Evolutionary conservation across 1,284 basidiomycete genomes (phyloP).

Genomic region (Tremellales sp.): DNA sequence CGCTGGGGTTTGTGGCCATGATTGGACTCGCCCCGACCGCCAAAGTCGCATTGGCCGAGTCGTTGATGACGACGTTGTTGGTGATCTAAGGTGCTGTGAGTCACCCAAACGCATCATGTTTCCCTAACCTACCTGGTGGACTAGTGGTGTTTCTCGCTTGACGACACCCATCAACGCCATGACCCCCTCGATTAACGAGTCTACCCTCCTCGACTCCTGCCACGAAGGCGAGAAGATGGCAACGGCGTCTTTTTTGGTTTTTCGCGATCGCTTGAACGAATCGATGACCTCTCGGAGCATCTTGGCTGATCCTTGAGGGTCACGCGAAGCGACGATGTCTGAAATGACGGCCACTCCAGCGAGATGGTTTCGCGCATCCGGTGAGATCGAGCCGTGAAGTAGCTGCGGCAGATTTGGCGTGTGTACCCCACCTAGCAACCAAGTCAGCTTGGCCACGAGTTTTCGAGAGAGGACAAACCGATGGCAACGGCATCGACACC

Average conservation of each 20-base stretch:
- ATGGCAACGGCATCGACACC: constrained; percentile 72
- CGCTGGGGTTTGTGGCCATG: constrained; percentile 79
- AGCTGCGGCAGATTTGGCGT: constrained; percentile 66
- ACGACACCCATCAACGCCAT: constrained; percentile 56
- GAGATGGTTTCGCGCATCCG: constrained; percentile 55
- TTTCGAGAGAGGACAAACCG: constrained; percentile 56
- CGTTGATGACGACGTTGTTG: constrained; percentile 82
- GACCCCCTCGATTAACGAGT: constrained; percentile 46
- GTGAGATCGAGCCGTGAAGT: constrained; percentile 64
- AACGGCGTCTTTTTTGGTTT: neutral
- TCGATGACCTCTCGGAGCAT: constrained; percentile 42
- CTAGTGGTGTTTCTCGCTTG: constrained; percentile 59
- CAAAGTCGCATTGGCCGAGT: constrained; percentile 87
- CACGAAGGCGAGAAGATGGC: neutral
- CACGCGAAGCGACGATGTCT: constrained; percentile 68
- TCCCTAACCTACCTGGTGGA: constrained; percentile 64
- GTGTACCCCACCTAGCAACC: constrained; percentile 76
- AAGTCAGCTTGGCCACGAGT: neutral
- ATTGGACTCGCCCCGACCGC: constrained; percentile 87
- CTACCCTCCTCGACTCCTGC: constrained; percentile 4
- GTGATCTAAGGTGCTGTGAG: constrained; percentile 71
- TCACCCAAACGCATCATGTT: neutral
- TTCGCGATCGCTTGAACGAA: constrained; percentile 36
- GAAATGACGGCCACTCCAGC: constrained; percentile 89
- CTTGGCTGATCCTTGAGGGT: constrained; percentile 60